Evolutionary conservation across 2,329 filamentous ascomycete species (phyloP).

Genomic region (Macrophomina tecta): DNA sequence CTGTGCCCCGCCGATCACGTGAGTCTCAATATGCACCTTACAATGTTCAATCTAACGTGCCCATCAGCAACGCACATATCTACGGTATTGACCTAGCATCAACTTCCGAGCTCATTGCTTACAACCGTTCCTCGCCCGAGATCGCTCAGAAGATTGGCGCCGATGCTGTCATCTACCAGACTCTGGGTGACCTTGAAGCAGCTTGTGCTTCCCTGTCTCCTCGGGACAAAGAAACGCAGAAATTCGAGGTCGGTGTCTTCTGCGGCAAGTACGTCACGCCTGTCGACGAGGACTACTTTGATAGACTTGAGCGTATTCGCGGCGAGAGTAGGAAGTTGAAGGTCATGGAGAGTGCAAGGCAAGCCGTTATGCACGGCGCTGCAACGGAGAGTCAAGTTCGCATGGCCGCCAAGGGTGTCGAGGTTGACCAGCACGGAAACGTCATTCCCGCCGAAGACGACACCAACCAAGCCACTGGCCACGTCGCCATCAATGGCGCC

Average conservation of each 20-base stretch:
- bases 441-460: constrained; percentile 57
- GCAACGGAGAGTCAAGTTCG: constrained; percentile 66
- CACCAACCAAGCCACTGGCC: constrained; percentile 33
- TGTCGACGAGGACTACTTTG: constrained; percentile 80
- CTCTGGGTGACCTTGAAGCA: constrained; percentile 77
- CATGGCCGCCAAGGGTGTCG: constrained; percentile 67
- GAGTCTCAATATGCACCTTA: constrained; percentile 32
- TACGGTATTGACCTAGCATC: constrained; percentile 81
- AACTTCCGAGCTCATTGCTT: constrained; percentile 72
- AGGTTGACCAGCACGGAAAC: constrained; percentile 62
- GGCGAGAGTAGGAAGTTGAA: constrained; percentile 74
- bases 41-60: not conserved
- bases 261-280: constrained; percentile 85
- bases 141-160: constrained; percentile 74
- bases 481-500: constrained; percentile 31
- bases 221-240: constrained; percentile 59
- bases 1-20: constrained; percentile 80
- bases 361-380: constrained; percentile 67
- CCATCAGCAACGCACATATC: constrained; percentile 73
- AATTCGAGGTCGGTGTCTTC: constrained; percentile 93
- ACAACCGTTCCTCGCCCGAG: constrained; percentile 65
- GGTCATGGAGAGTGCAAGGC: constrained; percentile 67
- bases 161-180: constrained; percentile 78
- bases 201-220: constrained; percentile 77
- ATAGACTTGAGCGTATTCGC: constrained; percentile 74